A percentile compares a stretch with the other conserved stretches of the same genome.
Evolutionary conservation across 2,329 filamentous ascomycete genomes (phyloP).

Genomic region (Cordyceps tenuipes): DNA sequence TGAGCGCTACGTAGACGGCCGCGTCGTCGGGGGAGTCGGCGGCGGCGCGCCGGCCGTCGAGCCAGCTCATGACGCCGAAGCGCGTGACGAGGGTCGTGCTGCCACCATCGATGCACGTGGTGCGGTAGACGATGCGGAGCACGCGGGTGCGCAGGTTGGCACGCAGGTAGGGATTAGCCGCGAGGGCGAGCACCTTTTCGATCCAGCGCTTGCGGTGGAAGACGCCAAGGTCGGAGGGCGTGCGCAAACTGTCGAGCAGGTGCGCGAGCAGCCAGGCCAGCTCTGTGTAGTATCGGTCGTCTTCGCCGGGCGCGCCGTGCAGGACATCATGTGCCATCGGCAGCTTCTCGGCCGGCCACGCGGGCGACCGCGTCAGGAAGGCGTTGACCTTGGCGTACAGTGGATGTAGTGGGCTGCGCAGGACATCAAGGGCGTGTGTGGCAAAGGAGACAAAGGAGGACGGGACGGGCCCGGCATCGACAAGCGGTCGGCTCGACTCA

Average conservation of each 20-base stretch:
- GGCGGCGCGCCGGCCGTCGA: slow-evolving; percentile 50
- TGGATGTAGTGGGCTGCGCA: slow-evolving; percentile 69
- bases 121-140: slow-evolving; percentile 55
- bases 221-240: slow-evolving; percentile 48
- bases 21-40: slow-evolving; percentile 34
- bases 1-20: slow-evolving; percentile 45
- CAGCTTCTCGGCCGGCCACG: slow-evolving; percentile 67
- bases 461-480: slow-evolving; percentile 54
- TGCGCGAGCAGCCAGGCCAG: slow-evolving; percentile 66
- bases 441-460: slow-evolving; percentile 72
- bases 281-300: slow-evolving; percentile 66
- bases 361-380: slow-evolving; percentile 69
- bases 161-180: slow-evolving; percentile 56
- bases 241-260: slow-evolving; percentile 59
- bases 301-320: slow-evolving; percentile 58
- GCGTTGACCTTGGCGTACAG: slow-evolving; percentile 81
- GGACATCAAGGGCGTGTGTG: slow-evolving; percentile 57
- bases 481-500: slow-evolving; percentile 57
- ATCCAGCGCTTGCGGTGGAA: slow-evolving; percentile 59
- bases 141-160: slow-evolving; percentile 51
- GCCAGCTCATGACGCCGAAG: slow-evolving; percentile 67
- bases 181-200: slow-evolving; percentile 65
- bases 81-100: slow-evolving; percentile 75
- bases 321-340: slow-evolving; percentile 59
- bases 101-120: slow-evolving; percentile 59